Percentiles rank a stretch among this genome's conserved stretches.
phyloP scores from a whole-genome alignment of 371 early-diverging fungal species.

The Mucor plumbeus region DNA sequence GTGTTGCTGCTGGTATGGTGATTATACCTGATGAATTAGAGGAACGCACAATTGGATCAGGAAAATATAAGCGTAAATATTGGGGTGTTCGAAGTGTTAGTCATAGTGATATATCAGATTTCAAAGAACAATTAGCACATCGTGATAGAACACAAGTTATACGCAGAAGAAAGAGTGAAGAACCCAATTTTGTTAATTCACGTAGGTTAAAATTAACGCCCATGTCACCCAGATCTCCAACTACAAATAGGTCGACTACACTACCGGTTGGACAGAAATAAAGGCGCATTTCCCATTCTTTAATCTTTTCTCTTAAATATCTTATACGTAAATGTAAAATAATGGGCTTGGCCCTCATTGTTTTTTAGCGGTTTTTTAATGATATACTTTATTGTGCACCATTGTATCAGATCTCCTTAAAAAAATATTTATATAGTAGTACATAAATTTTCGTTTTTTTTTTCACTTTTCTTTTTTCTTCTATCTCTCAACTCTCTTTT shows the following conservation, averaged over 20 bases:
- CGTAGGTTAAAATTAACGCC: conserved; percentile 4
- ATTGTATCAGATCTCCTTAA: conserved; percentile 6
- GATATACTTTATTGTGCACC: no score
- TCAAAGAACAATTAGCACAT: conserved; percentile 4
- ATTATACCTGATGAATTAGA: conserved; percentile 58
- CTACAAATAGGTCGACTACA: not conserved
- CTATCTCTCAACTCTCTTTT: not conserved
- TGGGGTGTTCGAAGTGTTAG: conserved; percentile 53
- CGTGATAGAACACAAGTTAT: conserved; percentile 20
- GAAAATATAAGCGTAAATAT: conserved; percentile 41
- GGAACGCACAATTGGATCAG: conserved; percentile 46
- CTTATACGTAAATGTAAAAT: not conserved
- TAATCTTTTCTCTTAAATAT: not conserved
- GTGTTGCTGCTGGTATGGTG: conserved; percentile 61
- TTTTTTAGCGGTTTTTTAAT: not conserved
- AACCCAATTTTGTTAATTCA: conserved; percentile 24
- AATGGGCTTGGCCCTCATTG: not conserved
- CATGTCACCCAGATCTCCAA: not conserved
- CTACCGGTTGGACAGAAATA: not conserved
- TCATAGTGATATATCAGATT: conserved; percentile 31
- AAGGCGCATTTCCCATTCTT: no score
- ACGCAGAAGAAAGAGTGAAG: conserved; percentile 47
- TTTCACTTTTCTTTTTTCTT: not conserved
- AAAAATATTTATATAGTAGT: not conserved
- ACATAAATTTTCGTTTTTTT: not conserved